Conservation (phyloP, 1,284 basidiomycete species). For the Vanrija pseudolonga region DNA sequence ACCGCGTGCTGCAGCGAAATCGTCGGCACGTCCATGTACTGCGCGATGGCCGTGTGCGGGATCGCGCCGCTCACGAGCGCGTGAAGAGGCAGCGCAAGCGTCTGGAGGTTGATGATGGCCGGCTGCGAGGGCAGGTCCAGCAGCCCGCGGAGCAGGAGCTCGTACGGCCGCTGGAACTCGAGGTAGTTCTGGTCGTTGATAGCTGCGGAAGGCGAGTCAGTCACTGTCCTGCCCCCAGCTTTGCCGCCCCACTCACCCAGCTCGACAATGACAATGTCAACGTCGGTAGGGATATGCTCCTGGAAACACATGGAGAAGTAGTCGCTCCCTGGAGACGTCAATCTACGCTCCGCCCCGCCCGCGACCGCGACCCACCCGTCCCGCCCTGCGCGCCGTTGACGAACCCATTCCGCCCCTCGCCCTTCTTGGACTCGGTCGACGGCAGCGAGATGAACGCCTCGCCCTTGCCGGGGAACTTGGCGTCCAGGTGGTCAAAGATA, state of each 20-base stretch:
- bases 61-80: too few relatives aligned
- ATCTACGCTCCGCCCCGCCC: neutral
- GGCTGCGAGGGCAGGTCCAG: neutral
- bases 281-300: slow-evolving; percentile 29
- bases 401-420: slow-evolving; percentile 17
- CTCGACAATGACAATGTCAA: slow-evolving; percentile 32
- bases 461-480: slow-evolving; percentile 25
- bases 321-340: slow-evolving; percentile 18
- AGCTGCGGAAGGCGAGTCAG: neutral
- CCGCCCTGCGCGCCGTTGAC: slow-evolving; percentile 26
- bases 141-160: slow-evolving; percentile 11
- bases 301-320: slow-evolving; percentile 33
- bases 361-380: too few relatives aligned
- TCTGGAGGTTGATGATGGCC: slow-evolving; percentile 2
- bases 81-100: too few relatives aligned
- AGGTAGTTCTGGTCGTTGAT: slow-evolving; percentile 34
- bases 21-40: slow-evolving; percentile 42
- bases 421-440: neutral
- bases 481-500: slow-evolving; percentile 40
- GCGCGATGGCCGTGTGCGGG: slow-evolving; percentile 21
- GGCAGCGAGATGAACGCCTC: neutral
- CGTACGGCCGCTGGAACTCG: slow-evolving; percentile 2
- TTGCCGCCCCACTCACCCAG: slow-evolving; percentile 15
- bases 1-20: slow-evolving; percentile 35
- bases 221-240: neutral